Conservation (phyloP, 2,329 filamentous ascomycete species). For the Penicillium sp. region DNA sequence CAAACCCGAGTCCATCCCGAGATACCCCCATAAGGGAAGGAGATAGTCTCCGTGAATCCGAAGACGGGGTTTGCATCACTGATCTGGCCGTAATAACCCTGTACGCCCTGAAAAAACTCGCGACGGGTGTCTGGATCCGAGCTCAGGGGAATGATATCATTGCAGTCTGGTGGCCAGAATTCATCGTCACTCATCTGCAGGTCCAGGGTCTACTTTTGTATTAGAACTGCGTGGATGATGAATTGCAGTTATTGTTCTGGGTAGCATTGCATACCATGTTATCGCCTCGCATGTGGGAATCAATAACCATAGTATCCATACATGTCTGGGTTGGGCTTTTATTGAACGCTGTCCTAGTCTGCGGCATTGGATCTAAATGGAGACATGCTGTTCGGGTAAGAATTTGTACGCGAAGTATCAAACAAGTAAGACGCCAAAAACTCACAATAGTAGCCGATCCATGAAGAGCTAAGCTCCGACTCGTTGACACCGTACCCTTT, state of each 20-base stretch:
- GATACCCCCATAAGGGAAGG: constrained; percentile 31
- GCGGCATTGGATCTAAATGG: constrained; percentile 35
- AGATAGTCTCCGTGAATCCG: constrained; percentile 41
- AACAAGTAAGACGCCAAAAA: not conserved
- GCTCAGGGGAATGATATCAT: constrained; percentile 24
- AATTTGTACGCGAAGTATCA: too few species aligned
- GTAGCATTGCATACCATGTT: constrained; percentile 27
- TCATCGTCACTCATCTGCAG: constrained; percentile 17
- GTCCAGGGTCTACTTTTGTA: constrained; percentile 25
- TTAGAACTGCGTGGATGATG: constrained; percentile 4
- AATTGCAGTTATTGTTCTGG: not conserved
- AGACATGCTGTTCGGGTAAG: constrained; percentile 38
- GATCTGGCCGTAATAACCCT: constrained; percentile 16
- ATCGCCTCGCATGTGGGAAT: constrained; percentile 27
- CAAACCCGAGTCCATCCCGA: constrained; percentile 43
- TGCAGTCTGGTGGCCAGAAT: constrained; percentile 36
- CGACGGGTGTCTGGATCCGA: constrained; percentile 2
- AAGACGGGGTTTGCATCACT: constrained; percentile 28
- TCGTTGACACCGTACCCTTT: constrained; percentile 11
- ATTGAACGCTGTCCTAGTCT: constrained; percentile 21
- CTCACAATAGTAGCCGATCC: constrained; percentile 44
- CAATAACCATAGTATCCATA: constrained; percentile 40
- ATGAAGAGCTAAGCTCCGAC: constrained; percentile 20
- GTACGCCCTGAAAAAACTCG: constrained; percentile 32
- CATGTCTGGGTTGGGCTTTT: constrained; percentile 37